Conservation (phyloP, 2,329 filamentous ascomycete species). For the Xylaria sp. region DNA sequence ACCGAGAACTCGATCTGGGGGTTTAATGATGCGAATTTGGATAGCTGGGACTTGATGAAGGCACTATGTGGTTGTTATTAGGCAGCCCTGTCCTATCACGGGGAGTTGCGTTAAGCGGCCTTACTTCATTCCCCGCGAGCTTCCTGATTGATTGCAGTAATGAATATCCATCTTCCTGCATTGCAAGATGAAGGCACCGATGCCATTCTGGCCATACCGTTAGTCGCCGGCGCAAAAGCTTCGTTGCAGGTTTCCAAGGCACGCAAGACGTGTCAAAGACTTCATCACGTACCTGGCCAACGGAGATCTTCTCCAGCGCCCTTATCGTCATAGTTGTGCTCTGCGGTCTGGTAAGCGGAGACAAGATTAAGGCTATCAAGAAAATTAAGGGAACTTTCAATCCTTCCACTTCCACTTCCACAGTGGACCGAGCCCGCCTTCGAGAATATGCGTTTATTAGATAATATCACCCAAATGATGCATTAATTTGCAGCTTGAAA, state of each 20-base stretch:
- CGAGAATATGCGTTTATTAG: too few relatives aligned
- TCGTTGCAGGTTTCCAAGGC: background rate
- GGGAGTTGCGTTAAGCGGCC: background rate
- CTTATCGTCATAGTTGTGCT: conserved; percentile 65
- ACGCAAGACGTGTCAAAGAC: background rate
- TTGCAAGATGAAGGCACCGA: conserved; percentile 96
- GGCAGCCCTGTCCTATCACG: conserved; percentile 43
- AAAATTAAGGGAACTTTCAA: conserved; percentile 34
- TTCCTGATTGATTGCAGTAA: conserved; percentile 97
- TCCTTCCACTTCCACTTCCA: too few relatives aligned
- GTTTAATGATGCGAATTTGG: conserved; percentile 81
- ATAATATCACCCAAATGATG: too few relatives aligned
- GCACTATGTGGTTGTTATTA: conserved; percentile 62
- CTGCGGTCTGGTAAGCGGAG: conserved; percentile 43
- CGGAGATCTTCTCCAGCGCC: conserved; percentile 63
- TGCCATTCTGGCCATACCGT: conserved; percentile 77
- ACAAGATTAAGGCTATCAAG: conserved; percentile 15
- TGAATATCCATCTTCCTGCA: conserved; percentile 96
- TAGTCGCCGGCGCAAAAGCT: conserved; percentile 11
- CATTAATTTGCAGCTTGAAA: too few relatives aligned
- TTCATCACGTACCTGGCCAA: conserved; percentile 60
- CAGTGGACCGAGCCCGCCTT: too few relatives aligned
- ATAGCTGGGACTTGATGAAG: conserved; percentile 83
- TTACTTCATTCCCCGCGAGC: conserved; percentile 94
- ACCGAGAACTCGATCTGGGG: conserved; percentile 92